phyloP scores from a whole-genome alignment of 129 eudicot species.

The Centella asiatica region DNA sequence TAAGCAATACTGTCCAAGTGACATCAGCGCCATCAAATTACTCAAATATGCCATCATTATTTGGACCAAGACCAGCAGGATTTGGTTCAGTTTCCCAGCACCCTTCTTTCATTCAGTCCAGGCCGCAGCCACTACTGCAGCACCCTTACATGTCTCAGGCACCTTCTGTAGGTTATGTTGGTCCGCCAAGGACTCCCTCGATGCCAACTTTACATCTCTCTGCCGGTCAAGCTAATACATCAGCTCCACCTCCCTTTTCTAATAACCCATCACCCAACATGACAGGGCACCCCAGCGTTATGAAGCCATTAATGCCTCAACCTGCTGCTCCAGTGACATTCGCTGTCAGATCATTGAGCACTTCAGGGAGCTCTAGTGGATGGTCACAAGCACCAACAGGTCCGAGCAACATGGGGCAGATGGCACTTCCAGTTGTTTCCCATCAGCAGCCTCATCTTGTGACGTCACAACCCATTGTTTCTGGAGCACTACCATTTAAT shows the following conservation, averaged over 20 bases:
- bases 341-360: constrained; percentile 21
- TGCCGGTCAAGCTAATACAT: constrained; percentile 17
- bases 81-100: constrained; percentile 26
- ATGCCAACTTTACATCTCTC: constrained; percentile 17
- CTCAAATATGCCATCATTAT: constrained; percentile 28
- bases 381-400: constrained; percentile 39
- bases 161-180: constrained; percentile 22
- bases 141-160: constrained; percentile 34
- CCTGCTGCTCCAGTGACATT: constrained; percentile 15
- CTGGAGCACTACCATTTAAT: constrained; percentile 20
- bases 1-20: constrained; percentile 20
- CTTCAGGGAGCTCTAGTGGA: constrained; percentile 19
- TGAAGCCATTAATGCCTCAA: constrained; percentile 27
- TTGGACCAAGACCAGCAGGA: constrained; percentile 44
- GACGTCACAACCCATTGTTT: constrained; percentile 11
- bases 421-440: constrained; percentile 24
- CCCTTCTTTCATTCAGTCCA: constrained; percentile 23
- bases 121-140: constrained; percentile 33
- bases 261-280: constrained; percentile 12
- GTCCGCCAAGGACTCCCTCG: constrained; percentile 24
- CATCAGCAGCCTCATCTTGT: constrained; percentile 20
- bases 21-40: constrained; percentile 38
- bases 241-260: constrained; percentile 22
- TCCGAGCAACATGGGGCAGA: constrained; percentile 22
- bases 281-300: constrained; percentile 27